Conservation (phyloP, 139 green algal genomes). For the Picochlorum sp. region DNA sequence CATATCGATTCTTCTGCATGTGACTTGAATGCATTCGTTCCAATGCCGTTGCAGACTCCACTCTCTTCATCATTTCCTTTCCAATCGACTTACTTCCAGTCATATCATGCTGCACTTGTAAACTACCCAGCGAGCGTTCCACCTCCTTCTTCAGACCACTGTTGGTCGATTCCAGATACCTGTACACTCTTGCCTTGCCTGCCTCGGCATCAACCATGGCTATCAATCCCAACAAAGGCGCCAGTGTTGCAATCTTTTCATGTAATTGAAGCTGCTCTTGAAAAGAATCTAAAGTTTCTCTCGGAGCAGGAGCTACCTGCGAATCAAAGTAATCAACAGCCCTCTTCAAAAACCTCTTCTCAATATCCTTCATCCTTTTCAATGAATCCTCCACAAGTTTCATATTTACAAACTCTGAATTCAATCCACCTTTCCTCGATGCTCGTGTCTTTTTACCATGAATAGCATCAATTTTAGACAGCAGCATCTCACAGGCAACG, state of each 20-base stretch:
- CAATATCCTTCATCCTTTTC: not conserved
- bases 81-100: no score
- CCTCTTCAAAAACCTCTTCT: not conserved
- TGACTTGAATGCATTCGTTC: no score
- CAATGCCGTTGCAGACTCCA: no score
- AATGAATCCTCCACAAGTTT: not conserved
- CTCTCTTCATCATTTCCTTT: no score
- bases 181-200: not conserved
- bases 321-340: slow-evolving; percentile 2
- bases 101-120: no score
- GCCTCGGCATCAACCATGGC: not conserved
- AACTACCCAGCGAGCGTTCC: not conserved
- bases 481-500: slow-evolving; percentile 21
- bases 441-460: not conserved
- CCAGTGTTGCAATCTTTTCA: not conserved
- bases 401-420: not conserved
- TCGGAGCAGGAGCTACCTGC: not conserved
- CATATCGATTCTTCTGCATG: no score
- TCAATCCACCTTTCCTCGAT: not conserved
- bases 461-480: not conserved
- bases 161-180: not conserved
- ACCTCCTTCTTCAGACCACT: not conserved
- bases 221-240: not conserved
- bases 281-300: not conserved
- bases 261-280: not conserved